These are phyloP conservation scores for Neurospora sp. DNA, from an alignment of 495 filamentous ascomycete species.

Conservation along the genomic window DNA sequence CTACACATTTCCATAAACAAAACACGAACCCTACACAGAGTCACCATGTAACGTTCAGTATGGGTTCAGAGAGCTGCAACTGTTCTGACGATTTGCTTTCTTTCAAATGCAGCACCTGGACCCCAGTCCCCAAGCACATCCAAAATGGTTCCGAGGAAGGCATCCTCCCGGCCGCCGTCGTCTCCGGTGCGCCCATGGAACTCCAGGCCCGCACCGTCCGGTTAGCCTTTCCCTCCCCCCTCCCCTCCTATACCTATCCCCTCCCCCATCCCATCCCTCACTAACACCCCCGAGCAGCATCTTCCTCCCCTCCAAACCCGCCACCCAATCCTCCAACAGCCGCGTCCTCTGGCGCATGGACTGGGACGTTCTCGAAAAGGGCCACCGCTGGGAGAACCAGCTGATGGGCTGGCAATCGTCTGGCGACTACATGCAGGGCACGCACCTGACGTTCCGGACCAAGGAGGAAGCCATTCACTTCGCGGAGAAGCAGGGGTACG, in stretches of 20 bases:
- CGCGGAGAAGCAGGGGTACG: slow-evolving; percentile 97
- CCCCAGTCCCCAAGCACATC: slow-evolving; percentile 75
- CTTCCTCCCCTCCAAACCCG: slow-evolving; percentile 78
- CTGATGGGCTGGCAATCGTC: slow-evolving; percentile 98
- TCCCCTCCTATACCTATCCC: neutral
- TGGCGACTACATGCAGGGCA: slow-evolving; percentile 86
- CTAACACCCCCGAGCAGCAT: slow-evolving; percentile 47
- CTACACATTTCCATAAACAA: neutral
- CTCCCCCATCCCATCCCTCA: neutral
- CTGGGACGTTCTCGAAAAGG: slow-evolving; percentile 83
- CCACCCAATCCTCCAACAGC: slow-evolving; percentile 86
- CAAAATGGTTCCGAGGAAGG: slow-evolving; percentile 86
- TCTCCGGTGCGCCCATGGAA: slow-evolving; percentile 89
- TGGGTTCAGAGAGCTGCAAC: neutral
- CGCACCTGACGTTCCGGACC: slow-evolving; percentile 74
- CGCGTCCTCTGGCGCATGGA: slow-evolving; percentile 91
- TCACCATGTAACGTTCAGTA: neutral
- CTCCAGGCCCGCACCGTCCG: slow-evolving; percentile 87
- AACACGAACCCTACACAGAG: neutral
- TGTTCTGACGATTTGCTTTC: neutral
- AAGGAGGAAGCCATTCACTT: slow-evolving; percentile 95
- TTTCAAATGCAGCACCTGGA: slow-evolving; percentile 54
- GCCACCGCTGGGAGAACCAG: slow-evolving; percentile 94
- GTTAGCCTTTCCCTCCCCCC: slow-evolving; percentile 36
- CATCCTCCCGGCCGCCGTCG: slow-evolving; percentile 64